A percentile compares a stretch with the other conserved stretches of the same genome.
Evolutionary conservation across 805 yeast species (phyloP).

Genomic region (Candida chauliodis): DNA sequence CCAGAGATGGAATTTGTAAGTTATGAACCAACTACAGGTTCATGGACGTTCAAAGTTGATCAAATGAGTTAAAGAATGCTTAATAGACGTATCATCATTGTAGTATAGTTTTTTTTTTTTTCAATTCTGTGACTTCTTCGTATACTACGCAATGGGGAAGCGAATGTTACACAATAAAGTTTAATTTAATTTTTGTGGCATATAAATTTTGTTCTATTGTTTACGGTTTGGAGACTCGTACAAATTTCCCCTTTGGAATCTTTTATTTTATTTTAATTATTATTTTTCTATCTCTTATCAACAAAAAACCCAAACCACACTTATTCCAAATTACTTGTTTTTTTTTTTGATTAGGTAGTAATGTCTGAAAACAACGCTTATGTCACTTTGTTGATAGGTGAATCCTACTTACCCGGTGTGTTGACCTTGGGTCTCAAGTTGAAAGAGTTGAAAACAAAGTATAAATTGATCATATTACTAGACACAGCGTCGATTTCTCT

Average conservation of each 20-base stretch:
- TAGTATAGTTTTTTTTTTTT: no score
- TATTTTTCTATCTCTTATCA: background rate
- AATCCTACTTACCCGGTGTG: constrained; percentile 25
- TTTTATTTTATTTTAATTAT: background rate
- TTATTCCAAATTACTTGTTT: no score
- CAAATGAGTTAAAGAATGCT: constrained; percentile 14
- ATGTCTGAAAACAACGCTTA: constrained; percentile 15
- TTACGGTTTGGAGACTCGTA: no score
- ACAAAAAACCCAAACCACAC: constrained; percentile 1
- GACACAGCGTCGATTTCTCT: constrained; percentile 13
- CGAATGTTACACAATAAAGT: no score
- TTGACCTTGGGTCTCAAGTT: constrained; percentile 21
- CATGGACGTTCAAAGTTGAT: constrained; percentile 61
- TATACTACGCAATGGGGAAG: no score
- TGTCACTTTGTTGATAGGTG: constrained; percentile 25
- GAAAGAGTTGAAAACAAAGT: constrained; percentile 15
- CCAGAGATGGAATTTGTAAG: constrained; percentile 62
- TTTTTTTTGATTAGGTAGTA: no score
- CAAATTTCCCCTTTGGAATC: background rate
- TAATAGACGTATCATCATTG: background rate
- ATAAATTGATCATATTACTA: constrained; percentile 19
- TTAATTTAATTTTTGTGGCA: no score
- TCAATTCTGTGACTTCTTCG: no score
- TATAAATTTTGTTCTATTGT: no score
- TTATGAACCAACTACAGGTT: constrained; percentile 74